These are phyloP conservation scores for Ophiostoma perfectum DNA, from an alignment of 2,329 filamentous ascomycete genomes.

Conservation along the genomic window DNA sequence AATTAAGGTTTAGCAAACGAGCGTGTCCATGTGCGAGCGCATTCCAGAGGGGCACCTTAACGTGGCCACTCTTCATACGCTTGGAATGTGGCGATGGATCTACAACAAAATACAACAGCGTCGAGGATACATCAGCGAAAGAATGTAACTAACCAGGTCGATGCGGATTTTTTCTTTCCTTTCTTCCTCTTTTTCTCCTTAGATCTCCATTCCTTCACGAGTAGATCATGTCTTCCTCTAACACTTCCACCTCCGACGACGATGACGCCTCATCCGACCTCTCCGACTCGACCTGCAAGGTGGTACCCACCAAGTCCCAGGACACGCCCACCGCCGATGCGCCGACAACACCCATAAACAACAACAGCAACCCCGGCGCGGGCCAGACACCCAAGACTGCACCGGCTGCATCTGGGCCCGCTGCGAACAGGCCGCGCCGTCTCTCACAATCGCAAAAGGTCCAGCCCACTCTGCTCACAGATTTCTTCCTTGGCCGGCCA, in stretches of 20 bases:
- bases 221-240: constrained; percentile 27
- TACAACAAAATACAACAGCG: not conserved
- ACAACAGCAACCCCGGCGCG: constrained; percentile 23
- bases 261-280: constrained; percentile 21
- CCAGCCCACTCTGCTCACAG: constrained; percentile 48
- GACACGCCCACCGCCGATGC: not conserved
- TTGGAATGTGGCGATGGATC: not conserved
- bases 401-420: constrained; percentile 29
- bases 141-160: constrained; percentile 22
- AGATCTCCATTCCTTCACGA: constrained; percentile 12
- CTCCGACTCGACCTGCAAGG: constrained; percentile 19
- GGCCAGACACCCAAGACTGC: constrained; percentile 41
- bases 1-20: not conserved
- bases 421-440: constrained; percentile 24
- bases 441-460: constrained; percentile 39
- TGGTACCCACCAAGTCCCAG: constrained; percentile 11
- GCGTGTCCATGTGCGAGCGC: not conserved
- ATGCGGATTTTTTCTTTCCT: not conserved
- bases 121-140: not conserved
- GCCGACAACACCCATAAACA: constrained; percentile 23
- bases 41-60: not conserved
- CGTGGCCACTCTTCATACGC: not conserved
- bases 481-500: constrained; percentile 54
- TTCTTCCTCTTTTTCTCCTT: not conserved
- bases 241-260: constrained; percentile 24